Evolutionary conservation across 148 eudicot genomes (phyloP), one percentile per base, ranked within the genome.

Genomic region (Silene conica): DNA sequence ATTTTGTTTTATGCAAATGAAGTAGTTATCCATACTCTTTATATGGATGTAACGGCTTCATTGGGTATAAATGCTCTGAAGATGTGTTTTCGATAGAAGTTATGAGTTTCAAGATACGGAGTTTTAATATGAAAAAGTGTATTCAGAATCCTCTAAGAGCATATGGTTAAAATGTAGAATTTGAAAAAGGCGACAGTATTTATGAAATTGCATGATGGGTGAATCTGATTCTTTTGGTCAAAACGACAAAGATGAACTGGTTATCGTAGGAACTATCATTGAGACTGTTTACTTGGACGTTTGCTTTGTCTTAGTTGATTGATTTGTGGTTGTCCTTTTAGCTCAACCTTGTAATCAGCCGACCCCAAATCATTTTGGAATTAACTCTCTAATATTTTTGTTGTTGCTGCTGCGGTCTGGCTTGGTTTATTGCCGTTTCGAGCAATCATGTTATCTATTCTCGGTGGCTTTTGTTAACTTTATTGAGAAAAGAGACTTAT

Each of bases 61-160:
- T 64, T 31, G 19, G 68, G 34, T 16, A 64, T 61, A 19, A 13
- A 61, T 61, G 64, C 31, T 61, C 25, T 58, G 61, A 57, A 57
- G 61, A 57, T 57, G 23, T 57, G n/a, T 58, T 58, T 58, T 58
- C 22, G n/a, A 58, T n/a, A 58, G 62, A 58, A n/a, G 26, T 16
- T 63, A 26, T 13, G n/a, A 25, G 66, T 14, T 26, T 63, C n/a
- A 25, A 11, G 66, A 26, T 26, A 26, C 2, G n/a, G 16, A 25
- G 34, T 20, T n/a, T 20, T 22, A 8, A 0, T 9, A 22, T 21
- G 21, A 22, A 12, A 60, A 57, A 31, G 34, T 31, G 21, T 6
- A 6, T 57, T 57, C 22, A 57, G 20, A 57, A 18, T 57, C 61
- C 67, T 28, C 16, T 48, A 12, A 48, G 25, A 62, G 65, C 38